phyloP scores from a whole-genome alignment of 2,329 filamentous ascomycete species.

The Trichoderma oligosporum region DNA sequence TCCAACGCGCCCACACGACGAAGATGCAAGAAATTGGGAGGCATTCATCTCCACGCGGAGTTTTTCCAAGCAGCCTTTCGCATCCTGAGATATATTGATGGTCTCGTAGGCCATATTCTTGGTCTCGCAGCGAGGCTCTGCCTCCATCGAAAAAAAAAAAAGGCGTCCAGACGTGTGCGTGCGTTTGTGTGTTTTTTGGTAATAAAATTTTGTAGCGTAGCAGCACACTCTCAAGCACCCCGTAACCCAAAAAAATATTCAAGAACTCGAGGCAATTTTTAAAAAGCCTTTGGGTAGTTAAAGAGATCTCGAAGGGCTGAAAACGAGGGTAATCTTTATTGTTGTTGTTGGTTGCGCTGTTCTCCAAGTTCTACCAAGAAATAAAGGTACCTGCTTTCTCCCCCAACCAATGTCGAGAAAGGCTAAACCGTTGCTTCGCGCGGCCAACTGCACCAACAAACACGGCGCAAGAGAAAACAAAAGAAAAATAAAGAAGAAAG shows the following conservation, averaged over 20 bases:
- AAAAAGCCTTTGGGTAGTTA: not conserved
- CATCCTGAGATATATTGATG: not conserved
- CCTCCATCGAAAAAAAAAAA: constrained; percentile 12
- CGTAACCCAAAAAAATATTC: not conserved
- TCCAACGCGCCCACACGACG: not conserved
- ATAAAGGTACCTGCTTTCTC: too few species aligned
- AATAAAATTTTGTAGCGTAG: too few species aligned
- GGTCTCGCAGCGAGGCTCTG: not conserved
- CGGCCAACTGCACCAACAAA: constrained; percentile 3
- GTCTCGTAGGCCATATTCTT: not conserved
- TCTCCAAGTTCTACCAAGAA: not conserved
- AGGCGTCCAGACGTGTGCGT: not conserved
- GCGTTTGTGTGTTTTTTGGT: too few species aligned
- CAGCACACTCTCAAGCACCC: not conserved
- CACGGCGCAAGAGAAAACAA: not conserved
- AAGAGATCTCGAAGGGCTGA: not conserved
- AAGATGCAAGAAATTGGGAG: not conserved
- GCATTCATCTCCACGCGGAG: not conserved
- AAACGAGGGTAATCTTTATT: not conserved
- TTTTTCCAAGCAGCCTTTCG: not conserved
- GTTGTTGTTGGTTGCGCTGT: not conserved
- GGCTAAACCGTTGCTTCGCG: too few species aligned
- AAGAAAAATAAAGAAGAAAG: not conserved
- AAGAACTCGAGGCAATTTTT: not conserved
- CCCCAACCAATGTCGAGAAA: too few species aligned